Conservation (phyloP, 1,284 basidiomycete species). For the Sporisorium scitamineum region DNA sequence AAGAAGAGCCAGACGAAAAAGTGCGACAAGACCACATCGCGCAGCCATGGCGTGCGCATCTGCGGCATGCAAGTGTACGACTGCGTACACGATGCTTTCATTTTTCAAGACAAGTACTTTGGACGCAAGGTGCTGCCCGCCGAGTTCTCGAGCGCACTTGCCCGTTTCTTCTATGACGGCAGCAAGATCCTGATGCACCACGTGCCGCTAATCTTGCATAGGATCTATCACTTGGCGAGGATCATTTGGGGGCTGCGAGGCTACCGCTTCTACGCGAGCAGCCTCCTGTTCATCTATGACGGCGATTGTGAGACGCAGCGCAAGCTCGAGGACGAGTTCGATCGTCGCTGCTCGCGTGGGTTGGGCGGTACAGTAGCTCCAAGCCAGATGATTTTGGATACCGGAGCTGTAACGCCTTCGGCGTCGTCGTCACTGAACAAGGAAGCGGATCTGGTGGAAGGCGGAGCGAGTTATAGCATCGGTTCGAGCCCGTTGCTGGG, state of each 20-base stretch:
- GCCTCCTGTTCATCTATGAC: constrained; percentile 95
- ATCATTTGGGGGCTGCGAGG: constrained; percentile 89
- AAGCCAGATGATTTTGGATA: constrained; percentile 26
- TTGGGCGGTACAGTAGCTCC: constrained; percentile 41
- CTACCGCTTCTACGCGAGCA: constrained; percentile 98
- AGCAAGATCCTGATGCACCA: constrained; percentile 86
- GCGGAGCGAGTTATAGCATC: constrained; percentile 44
- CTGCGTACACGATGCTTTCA: constrained; percentile 76
- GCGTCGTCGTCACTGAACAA: constrained; percentile 10
- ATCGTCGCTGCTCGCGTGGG: constrained; percentile 40
- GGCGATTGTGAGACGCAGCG: constrained; percentile 89
- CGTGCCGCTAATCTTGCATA: constrained; percentile 89
- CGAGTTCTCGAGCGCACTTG: constrained; percentile 85
- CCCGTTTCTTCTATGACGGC: constrained; percentile 87
- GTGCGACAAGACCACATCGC: constrained; percentile 93
- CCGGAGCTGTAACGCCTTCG: background rate
- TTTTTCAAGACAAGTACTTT: constrained; percentile 95
- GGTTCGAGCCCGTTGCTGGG: constrained; percentile 46
- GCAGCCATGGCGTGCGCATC: constrained; percentile 88
- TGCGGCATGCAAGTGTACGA: constrained; percentile 95
- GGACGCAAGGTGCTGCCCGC: constrained; percentile 87
- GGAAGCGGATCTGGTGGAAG: constrained; percentile 35
- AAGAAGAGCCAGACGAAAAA: constrained; percentile 98
- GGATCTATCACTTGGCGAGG: constrained; percentile 90
- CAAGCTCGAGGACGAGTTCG: constrained; percentile 67